Conservation (phyloP, 2,329 filamentous ascomycete genomes). For the Neonectria ditissima region DNA sequence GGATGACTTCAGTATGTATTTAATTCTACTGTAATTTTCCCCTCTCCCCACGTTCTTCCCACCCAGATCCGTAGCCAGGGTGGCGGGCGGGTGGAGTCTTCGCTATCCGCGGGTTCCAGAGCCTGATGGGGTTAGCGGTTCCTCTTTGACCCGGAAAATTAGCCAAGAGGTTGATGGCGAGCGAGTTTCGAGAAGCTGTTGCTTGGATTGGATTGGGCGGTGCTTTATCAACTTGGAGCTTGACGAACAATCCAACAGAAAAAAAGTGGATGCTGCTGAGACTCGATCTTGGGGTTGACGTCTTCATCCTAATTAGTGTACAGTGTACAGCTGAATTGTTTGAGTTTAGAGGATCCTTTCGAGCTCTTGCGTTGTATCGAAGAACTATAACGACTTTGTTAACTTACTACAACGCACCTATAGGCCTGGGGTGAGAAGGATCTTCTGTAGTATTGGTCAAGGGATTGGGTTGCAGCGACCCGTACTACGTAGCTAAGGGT, state of each 20-base stretch:
- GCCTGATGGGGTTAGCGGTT: constrained; percentile 13
- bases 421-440: background rate
- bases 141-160: background rate
- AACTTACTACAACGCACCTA: background rate
- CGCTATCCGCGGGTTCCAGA: constrained; percentile 15
- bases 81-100: constrained; percentile 10
- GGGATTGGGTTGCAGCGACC: background rate
- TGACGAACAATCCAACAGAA: background rate
- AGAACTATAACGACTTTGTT: background rate
- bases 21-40: background rate
- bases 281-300: background rate
- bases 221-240: background rate
- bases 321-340: background rate
- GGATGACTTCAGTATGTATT: background rate
- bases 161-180: background rate
- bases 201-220: background rate
- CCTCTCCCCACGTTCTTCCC: background rate
- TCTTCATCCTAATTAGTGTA: too few species aligned
- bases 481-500: too few species aligned
- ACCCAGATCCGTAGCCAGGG: background rate
- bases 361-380: background rate
- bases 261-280: background rate
- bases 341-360: background rate
- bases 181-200: background rate
- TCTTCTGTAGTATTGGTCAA: background rate